Conservation (phyloP, 495 filamentous ascomycete species). For the Penicillium soppii region DNA sequence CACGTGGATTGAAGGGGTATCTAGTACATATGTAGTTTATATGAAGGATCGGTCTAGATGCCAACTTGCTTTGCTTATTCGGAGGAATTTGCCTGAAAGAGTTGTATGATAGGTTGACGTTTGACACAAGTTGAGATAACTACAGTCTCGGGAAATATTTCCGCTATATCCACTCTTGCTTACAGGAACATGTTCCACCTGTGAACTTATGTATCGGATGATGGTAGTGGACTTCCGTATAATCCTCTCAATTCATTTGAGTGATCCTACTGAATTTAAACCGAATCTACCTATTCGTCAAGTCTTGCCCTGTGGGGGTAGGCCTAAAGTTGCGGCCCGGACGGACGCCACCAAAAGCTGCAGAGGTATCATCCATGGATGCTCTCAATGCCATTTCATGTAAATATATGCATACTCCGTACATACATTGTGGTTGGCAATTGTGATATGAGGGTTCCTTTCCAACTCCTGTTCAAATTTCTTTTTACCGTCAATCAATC, state of each 20-base stretch:
- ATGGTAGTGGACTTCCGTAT: too few relatives aligned
- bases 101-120: background rate
- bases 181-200: background rate
- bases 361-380: too few relatives aligned
- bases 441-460: conserved; percentile 1
- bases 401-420: too few relatives aligned
- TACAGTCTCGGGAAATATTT: background rate
- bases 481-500: conserved; percentile 5
- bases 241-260: too few relatives aligned
- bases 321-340: too few relatives aligned
- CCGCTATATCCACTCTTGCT: background rate
- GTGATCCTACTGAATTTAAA: too few relatives aligned
- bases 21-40: background rate
- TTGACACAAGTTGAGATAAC: background rate
- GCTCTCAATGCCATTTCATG: too few relatives aligned
- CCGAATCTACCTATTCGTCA: too few relatives aligned
- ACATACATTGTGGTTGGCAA: conserved; percentile 11
- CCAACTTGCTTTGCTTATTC: background rate
- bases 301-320: too few relatives aligned
- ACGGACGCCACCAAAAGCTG: too few relatives aligned
- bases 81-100: background rate
- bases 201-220: too few relatives aligned
- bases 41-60: background rate
- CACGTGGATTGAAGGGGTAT: conserved; percentile 21
- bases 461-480: conserved; percentile 13